phyloP scores from a whole-genome alignment of 495 filamentous ascomycete species.

The Hypoxylon lenormandii region DNA sequence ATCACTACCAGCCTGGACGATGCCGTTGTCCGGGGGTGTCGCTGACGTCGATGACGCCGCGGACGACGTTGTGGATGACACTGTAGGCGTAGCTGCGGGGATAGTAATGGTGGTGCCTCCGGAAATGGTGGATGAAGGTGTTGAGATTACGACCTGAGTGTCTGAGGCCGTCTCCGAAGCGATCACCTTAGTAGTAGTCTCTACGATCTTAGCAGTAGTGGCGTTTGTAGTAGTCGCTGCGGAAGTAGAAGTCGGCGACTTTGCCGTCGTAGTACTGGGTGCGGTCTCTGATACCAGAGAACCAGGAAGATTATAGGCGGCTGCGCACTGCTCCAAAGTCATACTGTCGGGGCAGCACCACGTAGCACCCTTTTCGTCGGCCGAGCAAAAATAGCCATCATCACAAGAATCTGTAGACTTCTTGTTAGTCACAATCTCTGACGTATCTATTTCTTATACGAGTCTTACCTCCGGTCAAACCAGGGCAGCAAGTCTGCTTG shows the following conservation, averaged over 20 bases:
- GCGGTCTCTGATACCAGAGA: slow-evolving; percentile 55
- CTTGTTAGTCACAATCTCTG: slow-evolving; percentile 29
- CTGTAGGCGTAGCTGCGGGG: slow-evolving; percentile 18
- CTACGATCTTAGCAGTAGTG: slow-evolving; percentile 29
- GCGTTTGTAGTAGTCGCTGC: slow-evolving; percentile 38
- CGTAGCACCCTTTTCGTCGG: slow-evolving; percentile 53
- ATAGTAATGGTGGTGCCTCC: slow-evolving; percentile 3
- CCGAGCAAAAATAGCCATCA: slow-evolving; percentile 61
- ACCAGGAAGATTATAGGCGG: slow-evolving; percentile 53
- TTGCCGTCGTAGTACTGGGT: slow-evolving; percentile 42
- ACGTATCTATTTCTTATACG: neutral
- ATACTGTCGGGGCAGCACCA: slow-evolving; percentile 63
- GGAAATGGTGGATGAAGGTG: neutral
- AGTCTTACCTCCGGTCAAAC: slow-evolving; percentile 57
- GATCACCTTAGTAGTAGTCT: slow-evolving; percentile 19
- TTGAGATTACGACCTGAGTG: neutral
- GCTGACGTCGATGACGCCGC: slow-evolving; percentile 23
- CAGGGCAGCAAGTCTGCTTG: slow-evolving; percentile 60
- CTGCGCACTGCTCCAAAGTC: slow-evolving; percentile 58
- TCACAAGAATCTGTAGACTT: slow-evolving; percentile 60
- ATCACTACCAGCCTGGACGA: slow-evolving; percentile 29
- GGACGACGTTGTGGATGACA: neutral
- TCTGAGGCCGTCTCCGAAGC: slow-evolving; percentile 8
- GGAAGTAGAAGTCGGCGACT: slow-evolving; percentile 31
- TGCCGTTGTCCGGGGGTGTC: slow-evolving; percentile 29